Percentiles rank a stretch among this genome's conserved stretches.
phyloP scores from a whole-genome alignment of 2,329 filamentous ascomycete species.

The Fusarium sp. region DNA sequence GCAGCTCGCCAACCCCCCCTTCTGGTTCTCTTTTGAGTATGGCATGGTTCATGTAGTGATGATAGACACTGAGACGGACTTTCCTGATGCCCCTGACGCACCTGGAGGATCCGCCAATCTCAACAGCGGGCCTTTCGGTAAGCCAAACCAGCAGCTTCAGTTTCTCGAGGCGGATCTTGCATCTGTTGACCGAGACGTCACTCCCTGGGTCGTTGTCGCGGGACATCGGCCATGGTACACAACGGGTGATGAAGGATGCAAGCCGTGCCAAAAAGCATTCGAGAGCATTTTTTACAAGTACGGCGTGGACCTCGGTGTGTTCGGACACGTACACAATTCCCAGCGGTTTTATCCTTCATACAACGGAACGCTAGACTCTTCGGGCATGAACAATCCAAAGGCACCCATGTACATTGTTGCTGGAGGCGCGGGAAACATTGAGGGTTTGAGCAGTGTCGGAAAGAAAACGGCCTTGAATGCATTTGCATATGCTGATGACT shows the following conservation, averaged over 20 bases:
- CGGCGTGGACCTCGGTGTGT: slow-evolving; percentile 16
- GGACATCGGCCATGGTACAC: slow-evolving; percentile 64
- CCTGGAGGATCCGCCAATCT: slow-evolving; percentile 23
- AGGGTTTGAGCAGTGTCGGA: slow-evolving; percentile 12
- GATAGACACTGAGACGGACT: slow-evolving; percentile 57
- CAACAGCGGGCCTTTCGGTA: slow-evolving; percentile 19
- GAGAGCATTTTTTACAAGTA: slow-evolving; percentile 25
- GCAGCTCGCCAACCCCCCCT: slow-evolving; percentile 29
- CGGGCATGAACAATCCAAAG: slow-evolving; percentile 18
- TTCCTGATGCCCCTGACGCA: slow-evolving; percentile 17
- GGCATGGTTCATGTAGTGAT: slow-evolving; percentile 46
- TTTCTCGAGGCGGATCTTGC: slow-evolving; percentile 50
- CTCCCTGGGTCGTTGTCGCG: slow-evolving; percentile 57
- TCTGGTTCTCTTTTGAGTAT: slow-evolving; percentile 44
- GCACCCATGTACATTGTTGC: slow-evolving; percentile 27
- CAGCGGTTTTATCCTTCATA: slow-evolving; percentile 18
- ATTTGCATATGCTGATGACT: slow-evolving; percentile 28
- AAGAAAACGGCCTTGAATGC: slow-evolving; percentile 6
- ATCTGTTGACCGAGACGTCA: slow-evolving; percentile 65
- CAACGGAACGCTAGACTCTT: slow-evolving; percentile 16
- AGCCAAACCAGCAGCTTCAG: slow-evolving; percentile 17
- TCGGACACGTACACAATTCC: slow-evolving; percentile 25
- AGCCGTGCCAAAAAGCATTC: slow-evolving; percentile 24
- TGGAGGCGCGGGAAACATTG: slow-evolving; percentile 22
- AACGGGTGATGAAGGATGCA: slow-evolving; percentile 45